Percentiles rank a stretch among this genome's conserved stretches.
Evolutionary conservation across 2,329 filamentous ascomycete genomes (phyloP).

Genomic region (Akanthomyces uredinophilus): DNA sequence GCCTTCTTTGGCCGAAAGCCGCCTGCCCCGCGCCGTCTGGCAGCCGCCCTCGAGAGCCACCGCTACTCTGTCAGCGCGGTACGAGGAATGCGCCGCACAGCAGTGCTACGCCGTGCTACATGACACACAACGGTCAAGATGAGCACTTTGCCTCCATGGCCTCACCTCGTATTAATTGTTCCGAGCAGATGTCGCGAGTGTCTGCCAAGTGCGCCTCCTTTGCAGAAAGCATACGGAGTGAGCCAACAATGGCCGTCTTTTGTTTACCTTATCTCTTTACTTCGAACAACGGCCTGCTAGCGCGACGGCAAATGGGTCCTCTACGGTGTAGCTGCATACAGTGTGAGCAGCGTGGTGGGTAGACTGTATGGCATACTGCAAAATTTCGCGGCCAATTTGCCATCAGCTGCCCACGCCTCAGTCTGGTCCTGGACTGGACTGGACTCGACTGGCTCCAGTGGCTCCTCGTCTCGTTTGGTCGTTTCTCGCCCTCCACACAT

Average conservation of each 20-base stretch:
- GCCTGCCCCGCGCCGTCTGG: not conserved
- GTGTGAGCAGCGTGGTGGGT: not conserved
- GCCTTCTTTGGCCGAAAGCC: conserved; percentile 7
- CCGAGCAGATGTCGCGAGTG: no score
- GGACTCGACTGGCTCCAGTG: no score
- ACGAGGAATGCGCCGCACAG: not conserved
- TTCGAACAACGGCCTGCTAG: not conserved
- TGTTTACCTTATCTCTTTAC: conserved; percentile 8
- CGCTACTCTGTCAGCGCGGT: not conserved
- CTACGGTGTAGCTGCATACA: conserved; percentile 13
- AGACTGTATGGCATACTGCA: conserved; percentile 3
- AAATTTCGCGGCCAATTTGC: not conserved
- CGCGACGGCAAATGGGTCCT: conserved; percentile 8
- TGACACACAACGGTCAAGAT: not conserved
- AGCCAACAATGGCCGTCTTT: not conserved
- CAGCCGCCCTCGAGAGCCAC: not conserved
- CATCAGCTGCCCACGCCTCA: conserved; percentile 1
- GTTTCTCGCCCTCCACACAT: not conserved
- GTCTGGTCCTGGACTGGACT: not conserved
- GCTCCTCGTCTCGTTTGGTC: not conserved
- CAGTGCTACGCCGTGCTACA: not conserved
- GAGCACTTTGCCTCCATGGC: not conserved
- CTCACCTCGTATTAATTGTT: not conserved
- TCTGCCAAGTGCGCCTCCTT: not conserved
- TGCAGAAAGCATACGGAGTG: not conserved